phyloP scores from a whole-genome alignment of 2,329 filamentous ascomycete species.

The Chrysoporthe austroafricana region DNA sequence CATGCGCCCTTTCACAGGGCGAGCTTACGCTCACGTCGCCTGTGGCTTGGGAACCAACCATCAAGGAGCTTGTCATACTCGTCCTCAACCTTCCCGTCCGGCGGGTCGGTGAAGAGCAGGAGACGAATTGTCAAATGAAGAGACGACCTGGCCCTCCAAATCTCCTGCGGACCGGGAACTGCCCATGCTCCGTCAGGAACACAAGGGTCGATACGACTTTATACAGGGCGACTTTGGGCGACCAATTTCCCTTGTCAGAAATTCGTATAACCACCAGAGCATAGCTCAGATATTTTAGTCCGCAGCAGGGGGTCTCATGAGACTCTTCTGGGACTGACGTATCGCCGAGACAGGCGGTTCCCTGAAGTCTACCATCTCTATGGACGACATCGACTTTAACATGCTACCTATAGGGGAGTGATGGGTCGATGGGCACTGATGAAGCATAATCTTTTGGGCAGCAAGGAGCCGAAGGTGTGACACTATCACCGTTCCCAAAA shows the following conservation, averaged over 20 bases:
- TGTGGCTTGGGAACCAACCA: slow-evolving; percentile 31
- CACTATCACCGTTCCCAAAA: neutral
- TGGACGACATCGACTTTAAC: neutral
- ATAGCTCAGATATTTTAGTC: neutral
- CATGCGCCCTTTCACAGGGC: slow-evolving; percentile 18
- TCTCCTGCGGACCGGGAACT: neutral
- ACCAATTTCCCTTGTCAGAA: neutral
- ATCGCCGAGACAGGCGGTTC: neutral
- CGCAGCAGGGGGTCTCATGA: neutral
- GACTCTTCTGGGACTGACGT: neutral
- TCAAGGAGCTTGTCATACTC: slow-evolving; percentile 21
- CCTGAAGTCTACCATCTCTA: neutral
- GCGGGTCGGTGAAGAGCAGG: neutral
- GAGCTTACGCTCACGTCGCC: slow-evolving; percentile 27
- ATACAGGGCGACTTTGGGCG: neutral
- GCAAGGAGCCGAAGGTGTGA: neutral
- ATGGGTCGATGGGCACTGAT: neutral
- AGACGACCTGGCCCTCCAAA: slow-evolving; percentile 34
- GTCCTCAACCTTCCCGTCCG: slow-evolving; percentile 6
- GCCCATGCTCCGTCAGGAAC: neutral
- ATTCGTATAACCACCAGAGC: neutral
- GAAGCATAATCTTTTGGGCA: neutral
- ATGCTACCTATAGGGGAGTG: neutral
- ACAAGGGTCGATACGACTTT: neutral
- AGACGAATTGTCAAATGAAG: slow-evolving; percentile 38